Evolutionary conservation across 1,284 basidiomycete species (phyloP), one percentile per base, ranked within the genome.

Genomic region (Apiotrichum brassicae): DNA sequence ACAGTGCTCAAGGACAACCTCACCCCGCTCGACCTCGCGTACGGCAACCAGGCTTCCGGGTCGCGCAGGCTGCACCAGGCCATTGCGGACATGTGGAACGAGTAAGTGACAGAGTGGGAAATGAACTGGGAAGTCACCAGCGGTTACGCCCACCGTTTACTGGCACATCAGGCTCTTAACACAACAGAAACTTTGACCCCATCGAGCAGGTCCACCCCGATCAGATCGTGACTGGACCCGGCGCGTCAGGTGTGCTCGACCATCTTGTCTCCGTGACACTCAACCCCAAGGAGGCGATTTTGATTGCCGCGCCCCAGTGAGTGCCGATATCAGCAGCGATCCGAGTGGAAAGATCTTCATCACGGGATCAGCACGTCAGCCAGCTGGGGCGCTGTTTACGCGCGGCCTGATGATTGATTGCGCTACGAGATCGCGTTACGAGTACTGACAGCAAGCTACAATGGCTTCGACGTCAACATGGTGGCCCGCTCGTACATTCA

Each of bases 231-330:
- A 53, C 57, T 3, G 64, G 62, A 18, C 62, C 60, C 5, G 66
- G 66, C 11, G 59, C 60, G 35, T 54, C 56, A 2, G 49, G 59
- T 9, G 55, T 65, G 8, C 46, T 70, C 36, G 68, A 70, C 51
- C 64, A 67, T 37, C 62, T 71, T 6, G 50, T 62, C 3, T 49
- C 60, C 6, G 60, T 57, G 22, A 48, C 69, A 6, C 60, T 62
- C 14, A 66, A 71, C 41, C 42, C 46, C 0, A 65, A 61, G 0
- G 69, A 73, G 23, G 62, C 49, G 1, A 57, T 68, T 28, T 47
- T 73, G 14, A 53, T 70, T 14, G 63, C 65, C 7, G 48, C 58
- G 4, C 65, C 64, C 8, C 66, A 61, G 51, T 53, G 19, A 37
- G 51, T 53, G 4, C 1, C n/a, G n/a, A n/a, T n/a, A n/a, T n/a